Evolutionary conservation across 2,329 filamentous ascomycete species (phyloP).

Genomic region (Sporothrix sp.): DNA sequence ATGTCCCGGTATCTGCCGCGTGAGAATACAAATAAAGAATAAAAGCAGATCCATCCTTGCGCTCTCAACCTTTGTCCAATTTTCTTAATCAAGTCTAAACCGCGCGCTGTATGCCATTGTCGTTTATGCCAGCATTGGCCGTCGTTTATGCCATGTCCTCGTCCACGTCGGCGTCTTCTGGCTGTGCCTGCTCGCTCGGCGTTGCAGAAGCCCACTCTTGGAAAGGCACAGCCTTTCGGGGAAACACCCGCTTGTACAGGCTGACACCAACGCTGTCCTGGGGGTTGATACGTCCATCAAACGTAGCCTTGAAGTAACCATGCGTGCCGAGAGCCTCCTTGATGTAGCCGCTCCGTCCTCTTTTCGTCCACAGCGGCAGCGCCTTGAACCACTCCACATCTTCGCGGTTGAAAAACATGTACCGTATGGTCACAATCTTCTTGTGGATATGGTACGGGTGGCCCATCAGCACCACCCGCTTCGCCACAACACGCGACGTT

Average conservation of each 20-base stretch:
- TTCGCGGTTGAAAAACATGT: conserved; percentile 98
- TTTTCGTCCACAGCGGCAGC: conserved; percentile 83
- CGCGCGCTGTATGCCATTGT: no score
- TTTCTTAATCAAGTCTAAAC: no score
- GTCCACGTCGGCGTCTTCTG: conserved; percentile 36
- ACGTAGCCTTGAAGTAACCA: conserved; percentile 99
- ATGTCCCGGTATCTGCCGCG: background rate
- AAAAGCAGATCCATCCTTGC: no score
- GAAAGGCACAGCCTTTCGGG: conserved; percentile 51
- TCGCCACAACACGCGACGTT: conserved; percentile 75
- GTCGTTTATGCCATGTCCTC: conserved; percentile 24
- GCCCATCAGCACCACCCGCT: conserved; percentile 86
- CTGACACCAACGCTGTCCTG: conserved; percentile 90
- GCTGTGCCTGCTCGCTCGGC: conserved; percentile 18
- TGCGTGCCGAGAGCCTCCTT: conserved; percentile 94
- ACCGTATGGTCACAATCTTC: conserved; percentile 88
- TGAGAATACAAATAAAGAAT: background rate
- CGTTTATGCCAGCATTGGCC: no score
- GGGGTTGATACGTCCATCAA: conserved; percentile 91
- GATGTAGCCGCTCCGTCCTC: conserved; percentile 80
- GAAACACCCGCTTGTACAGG: conserved; percentile 78
- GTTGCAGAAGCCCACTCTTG: conserved; percentile 30
- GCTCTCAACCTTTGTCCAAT: no score
- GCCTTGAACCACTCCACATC: conserved; percentile 98
- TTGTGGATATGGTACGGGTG: conserved; percentile 99